These are phyloP conservation scores for Colletotrichum sp. DNA, from an alignment of 2,329 filamentous ascomycete genomes.

Conservation along the genomic window DNA sequence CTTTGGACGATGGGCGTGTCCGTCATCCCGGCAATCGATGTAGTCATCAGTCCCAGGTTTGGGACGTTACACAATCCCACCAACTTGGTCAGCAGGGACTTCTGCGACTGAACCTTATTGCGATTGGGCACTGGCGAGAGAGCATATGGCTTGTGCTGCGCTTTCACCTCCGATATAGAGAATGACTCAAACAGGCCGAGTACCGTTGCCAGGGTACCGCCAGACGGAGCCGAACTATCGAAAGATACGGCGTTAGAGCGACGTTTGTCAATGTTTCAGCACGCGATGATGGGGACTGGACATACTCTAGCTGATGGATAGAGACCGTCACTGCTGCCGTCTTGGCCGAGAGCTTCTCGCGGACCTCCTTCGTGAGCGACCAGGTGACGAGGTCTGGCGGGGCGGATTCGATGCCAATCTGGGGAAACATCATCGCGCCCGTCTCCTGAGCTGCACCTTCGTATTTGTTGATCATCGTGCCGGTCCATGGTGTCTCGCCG, in stretches of 20 bases:
- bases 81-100: conserved; percentile 48
- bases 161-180: conserved; percentile 50
- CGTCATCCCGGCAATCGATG: conserved; percentile 52
- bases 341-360: conserved; percentile 51
- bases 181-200: conserved; percentile 64
- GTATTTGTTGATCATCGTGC: conserved; percentile 66
- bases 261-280: background rate
- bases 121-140: conserved; percentile 61
- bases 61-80: conserved; percentile 56
- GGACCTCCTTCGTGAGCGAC: conserved; percentile 55
- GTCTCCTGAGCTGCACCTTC: conserved; percentile 54
- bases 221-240: conserved; percentile 56
- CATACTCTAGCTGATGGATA: conserved; percentile 46
- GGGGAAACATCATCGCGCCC: conserved; percentile 66
- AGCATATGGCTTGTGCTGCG: conserved; percentile 55
- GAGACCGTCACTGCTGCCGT: conserved; percentile 61
- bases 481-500: conserved; percentile 63
- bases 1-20: conserved; percentile 64
- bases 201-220: conserved; percentile 72
- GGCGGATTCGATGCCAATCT: conserved; percentile 67
- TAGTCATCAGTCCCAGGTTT: conserved; percentile 60
- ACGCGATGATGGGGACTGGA: conserved; percentile 12
- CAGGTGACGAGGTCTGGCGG: conserved; percentile 65
- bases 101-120: conserved; percentile 28
- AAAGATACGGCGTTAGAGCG: conserved; percentile 10